Base-by-base conservation (phyloP, 129 eudicot genomes). In the Flaveria robusta region DNA sequence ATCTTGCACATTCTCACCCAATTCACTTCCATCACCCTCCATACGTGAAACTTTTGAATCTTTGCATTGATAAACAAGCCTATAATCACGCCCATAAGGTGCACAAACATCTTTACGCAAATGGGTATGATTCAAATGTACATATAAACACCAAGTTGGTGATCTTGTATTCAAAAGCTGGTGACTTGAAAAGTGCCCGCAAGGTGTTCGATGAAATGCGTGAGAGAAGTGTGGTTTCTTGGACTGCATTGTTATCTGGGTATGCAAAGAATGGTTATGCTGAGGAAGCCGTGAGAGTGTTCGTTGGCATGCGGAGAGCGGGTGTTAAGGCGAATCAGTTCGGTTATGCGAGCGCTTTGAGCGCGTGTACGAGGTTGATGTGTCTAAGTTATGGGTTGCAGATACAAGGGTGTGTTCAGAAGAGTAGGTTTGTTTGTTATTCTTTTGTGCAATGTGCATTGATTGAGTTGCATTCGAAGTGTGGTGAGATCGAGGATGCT, bases 191-290 rank as follows among this genome's bases (percentile, higher is more conserved):
- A 6, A 76, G 24, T 37, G 91, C 94, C 2, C 88, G 86, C 0
- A 37, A 83, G 6, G 77, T 91, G 87, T 91, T 88, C 8, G 93
- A 88, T 78, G 81, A 50, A 88, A 88, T 90, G 93, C 71, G 70
- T 63, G 82, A 88, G 66, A 84, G 88, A 46, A 81, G 67, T 52
- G 85, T 88, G 72, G 93, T 91, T 23, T 74, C 97, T 63, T 91
- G 94, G 97, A 88, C 91, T 55, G 88, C 91, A 13, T 66, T 88
- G 84, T 45, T 91, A 69, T 88, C 92, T 67, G 94, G 97, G 80
- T 88, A 91, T 71, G 74, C 81, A 54, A 86, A 70, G 75, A 85
- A 83, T 51, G 92, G 88, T 3, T 23, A 31, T 13, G 60, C 55
- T 8, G 77, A 86, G 41, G 83, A 86, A 67, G 89, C 87, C 2